Base-by-base conservation (phyloP, 345 rosid genomes). In the Anastatica hierochuntica region DNA sequence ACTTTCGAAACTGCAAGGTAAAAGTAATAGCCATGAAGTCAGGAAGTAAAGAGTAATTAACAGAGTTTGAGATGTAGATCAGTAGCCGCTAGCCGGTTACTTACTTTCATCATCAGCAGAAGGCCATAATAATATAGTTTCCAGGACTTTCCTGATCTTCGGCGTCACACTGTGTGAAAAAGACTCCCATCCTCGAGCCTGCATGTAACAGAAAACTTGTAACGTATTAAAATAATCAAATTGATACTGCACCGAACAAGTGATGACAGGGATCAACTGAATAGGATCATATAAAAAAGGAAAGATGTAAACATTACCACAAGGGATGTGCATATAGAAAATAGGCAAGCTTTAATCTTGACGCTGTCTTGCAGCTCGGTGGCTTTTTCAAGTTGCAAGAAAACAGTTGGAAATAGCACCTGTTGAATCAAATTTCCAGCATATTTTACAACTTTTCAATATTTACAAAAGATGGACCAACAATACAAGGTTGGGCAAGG, bases 271-370 rank as follows among this genome's bases (percentile, higher is more conserved):
- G 53, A 43, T 49, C 33, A n/a, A 14, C 46, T 8, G 24, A 14
- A 49, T 19, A 64, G 12, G 57, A 10, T 30, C 38, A 40, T 11
- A 48, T n/a, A 17, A 17, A 41, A 56, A 29, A 35, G 1, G 56
- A 23, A 57, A 50, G 18, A 70, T 46, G 62, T 65, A 14, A 43
- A 23, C 15, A 46, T 72, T 80, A 90, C 97, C 94, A 74, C 72
- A 44, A 90, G 82, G 56, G 85, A 82, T 31, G 94, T 77, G 72
- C 95, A 86, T 56, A 80, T 57, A 47, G 95, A 78, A 71, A 90
- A 90, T 33, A 90, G 66, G 76, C 90, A 82, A 72, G 94, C 77
- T 66, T 80, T 86, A 30, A 86, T 80, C 74, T 60, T 84, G 53
- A 70, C 62, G 43, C 66, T 65, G 66, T 86, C 86, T 58, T 29